phyloP scores from a whole-genome alignment of 805 yeast genomes.

The Debaryomyces prosopidis region DNA sequence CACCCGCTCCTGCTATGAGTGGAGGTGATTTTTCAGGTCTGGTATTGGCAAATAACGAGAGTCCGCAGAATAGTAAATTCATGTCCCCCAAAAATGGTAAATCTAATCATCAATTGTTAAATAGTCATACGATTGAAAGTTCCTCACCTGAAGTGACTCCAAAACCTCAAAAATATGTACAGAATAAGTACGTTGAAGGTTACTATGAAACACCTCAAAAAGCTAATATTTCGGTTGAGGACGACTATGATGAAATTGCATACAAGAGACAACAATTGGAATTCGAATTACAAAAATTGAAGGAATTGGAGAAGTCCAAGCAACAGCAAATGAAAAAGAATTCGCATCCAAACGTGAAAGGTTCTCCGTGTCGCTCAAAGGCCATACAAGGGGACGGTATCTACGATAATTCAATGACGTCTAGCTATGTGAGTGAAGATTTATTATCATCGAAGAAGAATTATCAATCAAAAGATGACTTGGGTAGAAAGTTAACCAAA shows the following conservation, averaged over 20 bases:
- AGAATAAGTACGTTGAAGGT: conserved; percentile 3
- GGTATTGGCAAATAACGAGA: neutral
- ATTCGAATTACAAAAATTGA: conserved; percentile 35
- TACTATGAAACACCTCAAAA: neutral
- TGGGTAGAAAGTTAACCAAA: conserved; percentile 30
- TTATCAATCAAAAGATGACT: conserved; percentile 33
- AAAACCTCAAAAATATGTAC: neutral
- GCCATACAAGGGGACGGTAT: neutral
- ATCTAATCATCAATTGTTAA: conserved; percentile 13
- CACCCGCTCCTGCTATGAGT: neutral
- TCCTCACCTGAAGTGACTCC: conserved; percentile 25
- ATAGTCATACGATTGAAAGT: conserved; percentile 25
- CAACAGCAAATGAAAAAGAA: conserved; percentile 3
- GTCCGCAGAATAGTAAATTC: neutral
- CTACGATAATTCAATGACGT: conserved; percentile 22
- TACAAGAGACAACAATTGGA: conserved; percentile 40
- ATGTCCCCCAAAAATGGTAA: conserved; percentile 4
- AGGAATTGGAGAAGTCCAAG: conserved; percentile 25
- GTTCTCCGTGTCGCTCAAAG: neutral
- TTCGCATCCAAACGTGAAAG: neutral
- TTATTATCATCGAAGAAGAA: conserved; percentile 32
- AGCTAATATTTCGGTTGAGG: neutral
- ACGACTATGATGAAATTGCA: conserved; percentile 30
- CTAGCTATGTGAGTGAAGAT: conserved; percentile 36
- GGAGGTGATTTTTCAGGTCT: neutral